Evolutionary conservation across 805 yeast species (phyloP).

Genomic region (Saccharomycopsis sp.): DNA sequence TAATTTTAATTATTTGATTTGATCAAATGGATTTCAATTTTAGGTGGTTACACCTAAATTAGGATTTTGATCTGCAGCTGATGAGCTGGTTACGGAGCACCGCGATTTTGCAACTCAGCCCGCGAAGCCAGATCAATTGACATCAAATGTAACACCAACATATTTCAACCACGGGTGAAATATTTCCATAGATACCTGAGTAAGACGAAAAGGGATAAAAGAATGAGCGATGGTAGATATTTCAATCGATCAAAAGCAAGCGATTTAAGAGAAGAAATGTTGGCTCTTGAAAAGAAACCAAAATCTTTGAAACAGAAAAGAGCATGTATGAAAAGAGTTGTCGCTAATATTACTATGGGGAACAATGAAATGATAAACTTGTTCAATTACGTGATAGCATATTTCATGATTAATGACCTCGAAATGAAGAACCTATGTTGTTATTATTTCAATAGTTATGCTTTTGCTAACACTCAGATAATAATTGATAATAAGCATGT

Average conservation of each 20-base stretch:
- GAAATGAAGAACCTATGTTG: constrained; percentile 69
- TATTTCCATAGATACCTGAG: too few relatives aligned
- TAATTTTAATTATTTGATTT: too few relatives aligned
- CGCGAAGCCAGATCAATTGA: too few relatives aligned
- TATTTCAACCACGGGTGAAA: too few relatives aligned
- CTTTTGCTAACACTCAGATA: constrained; percentile 48
- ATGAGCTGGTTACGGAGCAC: too few relatives aligned
- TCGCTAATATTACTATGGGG: constrained; percentile 80
- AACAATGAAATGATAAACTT: constrained; percentile 67
- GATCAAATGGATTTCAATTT: too few relatives aligned
- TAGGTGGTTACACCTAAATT: too few relatives aligned
- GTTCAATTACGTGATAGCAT: constrained; percentile 52
- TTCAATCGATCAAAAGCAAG: constrained; percentile 25
- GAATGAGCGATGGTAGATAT: constrained; percentile 22
- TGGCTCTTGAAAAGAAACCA: not conserved
- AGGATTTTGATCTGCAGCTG: too few relatives aligned
- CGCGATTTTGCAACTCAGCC: too few relatives aligned
- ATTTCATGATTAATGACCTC: constrained; percentile 54
- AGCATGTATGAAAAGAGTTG: constrained; percentile 56
- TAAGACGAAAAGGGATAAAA: not conserved
- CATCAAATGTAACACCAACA: too few relatives aligned
- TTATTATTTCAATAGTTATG: constrained; percentile 57
- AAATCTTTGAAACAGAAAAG: constrained; percentile 31
- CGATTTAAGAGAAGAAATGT: constrained; percentile 27
- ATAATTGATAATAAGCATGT: constrained; percentile 50